Percentiles rank a stretch among this genome's conserved stretches.
Conservation (phyloP, 2,329 filamentous ascomycete species). For the Coniochaeta sp. region DNA sequence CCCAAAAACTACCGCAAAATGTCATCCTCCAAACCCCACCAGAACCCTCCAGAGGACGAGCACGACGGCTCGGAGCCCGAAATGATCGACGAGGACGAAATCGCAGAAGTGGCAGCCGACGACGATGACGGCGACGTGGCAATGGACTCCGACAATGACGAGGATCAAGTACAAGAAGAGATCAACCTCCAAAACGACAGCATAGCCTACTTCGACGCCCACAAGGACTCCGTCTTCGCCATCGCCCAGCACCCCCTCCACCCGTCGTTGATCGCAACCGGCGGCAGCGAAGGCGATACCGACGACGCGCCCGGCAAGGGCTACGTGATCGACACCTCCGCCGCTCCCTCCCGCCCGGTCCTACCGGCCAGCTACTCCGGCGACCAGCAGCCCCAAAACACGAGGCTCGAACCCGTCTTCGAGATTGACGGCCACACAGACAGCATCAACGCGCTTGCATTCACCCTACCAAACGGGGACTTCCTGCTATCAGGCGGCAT, state of each 20-base stretch:
- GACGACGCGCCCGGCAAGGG: conserved; percentile 65
- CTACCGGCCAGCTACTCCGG: conserved; percentile 70
- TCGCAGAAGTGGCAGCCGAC: conserved; percentile 71
- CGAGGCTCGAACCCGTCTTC: conserved; percentile 57
- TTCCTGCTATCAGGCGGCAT: conserved; percentile 82
- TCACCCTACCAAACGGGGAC: conserved; percentile 76
- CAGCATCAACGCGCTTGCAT: conserved; percentile 78
- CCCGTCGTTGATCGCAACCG: conserved; percentile 74
- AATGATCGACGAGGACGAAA: conserved; percentile 71
- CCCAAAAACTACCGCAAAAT: neutral
- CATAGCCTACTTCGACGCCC: conserved; percentile 80
- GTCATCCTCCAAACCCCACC: conserved; percentile 11
- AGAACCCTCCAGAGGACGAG: conserved; percentile 16
- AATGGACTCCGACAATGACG: conserved; percentile 17
- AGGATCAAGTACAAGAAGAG: conserved; percentile 49
- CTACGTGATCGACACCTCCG: conserved; percentile 73
- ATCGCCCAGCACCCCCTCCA: conserved; percentile 86
- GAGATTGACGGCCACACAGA: conserved; percentile 86
- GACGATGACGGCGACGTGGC: conserved; percentile 44
- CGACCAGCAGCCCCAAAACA: conserved; percentile 37
- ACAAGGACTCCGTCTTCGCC: conserved; percentile 88
- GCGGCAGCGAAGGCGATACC: conserved; percentile 58
- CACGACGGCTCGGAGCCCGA: conserved; percentile 58
- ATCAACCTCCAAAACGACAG: conserved; percentile 87
- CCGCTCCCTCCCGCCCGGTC: conserved; percentile 55